Evolutionary conservation across 495 filamentous ascomycete species (phyloP).

Genomic region (Neurospora terricola): DNA sequence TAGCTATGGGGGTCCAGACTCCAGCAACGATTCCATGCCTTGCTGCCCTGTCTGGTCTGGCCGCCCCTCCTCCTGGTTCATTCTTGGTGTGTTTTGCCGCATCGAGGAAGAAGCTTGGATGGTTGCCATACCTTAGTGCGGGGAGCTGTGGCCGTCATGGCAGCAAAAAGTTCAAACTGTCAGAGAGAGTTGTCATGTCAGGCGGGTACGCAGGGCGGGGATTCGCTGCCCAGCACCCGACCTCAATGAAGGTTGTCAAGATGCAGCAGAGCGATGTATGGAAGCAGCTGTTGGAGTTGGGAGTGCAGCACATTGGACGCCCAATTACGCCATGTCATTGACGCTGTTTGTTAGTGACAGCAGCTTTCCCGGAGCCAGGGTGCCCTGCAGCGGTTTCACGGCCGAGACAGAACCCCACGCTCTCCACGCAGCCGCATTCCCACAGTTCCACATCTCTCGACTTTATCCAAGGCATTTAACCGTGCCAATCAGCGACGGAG

Average conservation of each 20-base stretch:
- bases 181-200: background rate
- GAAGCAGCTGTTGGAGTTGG: background rate
- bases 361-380: background rate
- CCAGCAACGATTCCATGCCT: background rate
- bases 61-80: background rate
- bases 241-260: background rate
- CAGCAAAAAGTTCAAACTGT: background rate
- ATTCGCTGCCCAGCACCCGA: background rate
- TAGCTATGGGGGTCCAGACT: background rate
- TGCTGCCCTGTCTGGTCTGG: background rate
- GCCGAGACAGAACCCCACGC: conserved; percentile 7
- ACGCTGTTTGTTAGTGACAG: background rate
- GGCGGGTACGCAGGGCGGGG: background rate
- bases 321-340: conserved; percentile 21
- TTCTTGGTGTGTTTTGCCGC: background rate
- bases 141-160: background rate
- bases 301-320: background rate
- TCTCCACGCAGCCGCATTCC: conserved; percentile 1
- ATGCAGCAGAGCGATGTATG: background rate
- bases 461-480: conserved; percentile 27
- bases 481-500: conserved; percentile 22
- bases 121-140: background rate
- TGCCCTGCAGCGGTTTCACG: background rate
- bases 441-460: background rate
- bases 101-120: background rate